Evolutionary conservation across 1,139 yeast species (phyloP), one percentile per base, ranked within the genome.

Genomic region (Blastobotrys illinoisensis): DNA sequence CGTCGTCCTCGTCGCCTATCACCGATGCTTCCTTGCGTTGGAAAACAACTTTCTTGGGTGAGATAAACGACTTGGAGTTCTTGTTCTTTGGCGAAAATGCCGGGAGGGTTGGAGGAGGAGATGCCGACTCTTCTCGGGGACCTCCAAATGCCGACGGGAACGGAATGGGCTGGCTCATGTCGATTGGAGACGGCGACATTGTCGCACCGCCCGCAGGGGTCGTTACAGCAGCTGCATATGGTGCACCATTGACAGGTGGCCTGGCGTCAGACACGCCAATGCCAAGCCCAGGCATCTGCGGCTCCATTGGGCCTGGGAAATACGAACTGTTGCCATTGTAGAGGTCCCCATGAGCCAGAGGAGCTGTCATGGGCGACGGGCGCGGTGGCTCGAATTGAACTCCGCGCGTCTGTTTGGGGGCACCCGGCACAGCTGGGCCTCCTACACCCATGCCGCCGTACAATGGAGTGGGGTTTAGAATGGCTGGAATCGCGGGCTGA

Each of bases 41-140:
- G 48, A 61, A 61, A 19, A 61, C 50, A 7, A 60, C 55, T 28
- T 55, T 55, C 21, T 58, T 55, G 2, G 62, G 62, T 50, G 59
- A 59, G 19, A 61, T 56, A 46, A 60, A 59, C 28, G 49, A 32
- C 23, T 51, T 53, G 6, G 60, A 52, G 11, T 32, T 3, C 40
- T 32, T 32, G 40, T 32, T 47, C 44, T 47, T 47, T 7, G 49
- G 44, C 26, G 49, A 47, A 20, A 28, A 47, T 3, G 32, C 44
- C 16, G 44, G 49, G 3, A 44, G 40, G 13, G 6, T 26, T 11
- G 11, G 3, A 2, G 40, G 40, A 3, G 40, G 40, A 5, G 40
- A 32, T 7, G 3, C 40, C 7, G 40, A 32, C 5, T n/a, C 16
- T n/a, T 32, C 16, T 13, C 40, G 40, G 40, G 40, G 16, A 7